Evolutionary conservation across 164 flowering plant species (phyloP).

Genomic region (Piper longum): DNA sequence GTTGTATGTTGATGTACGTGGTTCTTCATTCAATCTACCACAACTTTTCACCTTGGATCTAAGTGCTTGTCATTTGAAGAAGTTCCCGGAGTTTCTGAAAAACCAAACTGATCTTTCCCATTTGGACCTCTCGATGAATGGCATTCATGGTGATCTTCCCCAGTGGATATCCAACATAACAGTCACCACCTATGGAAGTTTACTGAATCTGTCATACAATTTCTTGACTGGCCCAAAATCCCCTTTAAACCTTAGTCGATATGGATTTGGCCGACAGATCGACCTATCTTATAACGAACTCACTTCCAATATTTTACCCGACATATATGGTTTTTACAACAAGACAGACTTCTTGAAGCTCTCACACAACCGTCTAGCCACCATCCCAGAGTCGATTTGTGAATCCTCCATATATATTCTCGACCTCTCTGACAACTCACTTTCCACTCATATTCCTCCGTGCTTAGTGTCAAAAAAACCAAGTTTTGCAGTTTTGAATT

Average conservation of each 20-base stretch:
- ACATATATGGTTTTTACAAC: no score
- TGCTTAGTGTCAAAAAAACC: constrained; percentile 17
- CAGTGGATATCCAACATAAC: constrained; percentile 26
- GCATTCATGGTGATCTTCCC: constrained; percentile 28
- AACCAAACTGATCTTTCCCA: constrained; percentile 12
- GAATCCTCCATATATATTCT: constrained; percentile 27
- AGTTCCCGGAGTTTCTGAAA: constrained; percentile 20
- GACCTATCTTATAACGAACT: constrained; percentile 22
- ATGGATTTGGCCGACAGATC: constrained; percentile 26
- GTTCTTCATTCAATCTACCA: constrained; percentile 6
- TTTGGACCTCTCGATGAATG: constrained; percentile 38
- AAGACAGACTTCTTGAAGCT: no score
- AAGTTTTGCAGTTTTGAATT: constrained; percentile 23
- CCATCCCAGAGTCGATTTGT: constrained; percentile 33
- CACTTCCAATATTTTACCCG: background rate
- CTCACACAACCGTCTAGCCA: background rate
- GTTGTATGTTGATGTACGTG: background rate
- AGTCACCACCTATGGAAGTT: background rate
- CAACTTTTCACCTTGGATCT: constrained; percentile 20
- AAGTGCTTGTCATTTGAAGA: constrained; percentile 24
- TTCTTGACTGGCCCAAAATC: constrained; percentile 8
- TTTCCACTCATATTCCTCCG: constrained; percentile 27
- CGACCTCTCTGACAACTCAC: constrained; percentile 33
- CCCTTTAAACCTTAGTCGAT: background rate
- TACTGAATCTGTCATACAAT: constrained; percentile 34